These are phyloP conservation scores for Colletotrichum cordylinicola DNA, from an alignment of 2,329 filamentous ascomycete genomes.

Conservation along the genomic window DNA sequence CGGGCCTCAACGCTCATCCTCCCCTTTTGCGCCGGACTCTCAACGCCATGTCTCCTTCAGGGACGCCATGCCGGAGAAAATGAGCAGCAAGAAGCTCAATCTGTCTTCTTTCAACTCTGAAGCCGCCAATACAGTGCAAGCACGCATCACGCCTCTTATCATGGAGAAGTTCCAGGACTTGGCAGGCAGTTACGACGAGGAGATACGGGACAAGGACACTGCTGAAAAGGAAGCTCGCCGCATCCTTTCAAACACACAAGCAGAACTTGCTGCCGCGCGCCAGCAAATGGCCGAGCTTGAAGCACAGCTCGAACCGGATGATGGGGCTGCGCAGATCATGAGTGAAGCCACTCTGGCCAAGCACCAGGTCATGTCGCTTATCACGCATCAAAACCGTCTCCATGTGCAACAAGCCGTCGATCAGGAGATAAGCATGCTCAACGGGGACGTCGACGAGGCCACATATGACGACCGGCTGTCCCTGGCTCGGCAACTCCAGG, in stretches of 20 bases:
- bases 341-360: slow-evolving; percentile 57
- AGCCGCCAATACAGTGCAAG: slow-evolving; percentile 72
- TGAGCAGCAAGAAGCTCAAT: slow-evolving; percentile 43
- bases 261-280: slow-evolving; percentile 67
- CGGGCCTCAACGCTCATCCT: slow-evolving; percentile 77
- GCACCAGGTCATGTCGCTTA: slow-evolving; percentile 53
- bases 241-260: slow-evolving; percentile 69
- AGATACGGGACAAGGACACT: slow-evolving; percentile 75
- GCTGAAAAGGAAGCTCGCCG: slow-evolving; percentile 72
- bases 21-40: slow-evolving; percentile 68
- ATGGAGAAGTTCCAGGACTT: slow-evolving; percentile 76
- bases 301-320: slow-evolving; percentile 59
- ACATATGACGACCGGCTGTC: slow-evolving; percentile 60
- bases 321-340: slow-evolving; percentile 53
- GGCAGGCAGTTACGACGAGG: slow-evolving; percentile 74
- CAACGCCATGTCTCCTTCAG: slow-evolving; percentile 60
- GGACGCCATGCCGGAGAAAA: slow-evolving; percentile 50
- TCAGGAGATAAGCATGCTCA: slow-evolving; percentile 53
- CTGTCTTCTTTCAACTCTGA: slow-evolving; percentile 58
- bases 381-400: slow-evolving; percentile 58
- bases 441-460: slow-evolving; percentile 49
- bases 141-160: slow-evolving; percentile 72
- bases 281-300: slow-evolving; percentile 66
- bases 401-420: slow-evolving; percentile 59
- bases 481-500: slow-evolving; percentile 63